These are phyloP conservation scores for Populus hybrid DNA, from an alignment of 441 rosid genomes.

Conservation along the genomic window DNA sequence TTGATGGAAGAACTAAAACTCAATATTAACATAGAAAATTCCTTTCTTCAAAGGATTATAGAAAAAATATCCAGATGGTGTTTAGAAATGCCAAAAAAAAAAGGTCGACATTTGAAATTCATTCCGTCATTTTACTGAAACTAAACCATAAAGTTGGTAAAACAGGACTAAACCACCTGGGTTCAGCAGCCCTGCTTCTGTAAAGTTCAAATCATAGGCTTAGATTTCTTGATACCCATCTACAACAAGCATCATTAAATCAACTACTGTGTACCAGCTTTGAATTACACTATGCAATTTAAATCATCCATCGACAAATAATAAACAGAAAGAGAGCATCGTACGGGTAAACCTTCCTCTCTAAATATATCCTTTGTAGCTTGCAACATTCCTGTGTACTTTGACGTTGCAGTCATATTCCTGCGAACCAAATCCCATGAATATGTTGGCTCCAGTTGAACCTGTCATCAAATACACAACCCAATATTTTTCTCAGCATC, in stretches of 20 bases:
- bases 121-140: not conserved
- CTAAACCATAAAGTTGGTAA: not conserved
- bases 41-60: not conserved
- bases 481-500: conserved; percentile 1
- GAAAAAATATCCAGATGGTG: not conserved
- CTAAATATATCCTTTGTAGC: conserved; percentile 83
- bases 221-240: not conserved
- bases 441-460: conserved; percentile 87
- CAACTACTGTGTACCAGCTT: not conserved
- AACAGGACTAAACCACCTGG: not conserved
- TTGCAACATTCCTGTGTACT: conserved; percentile 85
- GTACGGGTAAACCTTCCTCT: conserved; percentile 90
- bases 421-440: conserved; percentile 67
- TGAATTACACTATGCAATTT: conserved; percentile 1
- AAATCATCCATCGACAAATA: conserved; percentile 5
- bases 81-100: no score
- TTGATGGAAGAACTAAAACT: not conserved
- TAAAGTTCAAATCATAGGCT: not conserved
- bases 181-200: not conserved
- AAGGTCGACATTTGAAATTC: not conserved
- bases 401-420: conserved; percentile 48
- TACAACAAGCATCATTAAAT: no score
- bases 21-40: not conserved
- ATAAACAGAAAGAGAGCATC: conserved; percentile 16
- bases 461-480: conserved; percentile 53